These are phyloP conservation scores for Penicillium sclerotiorum DNA, from an alignment of 2,329 filamentous ascomycete genomes.

Conservation along the genomic window DNA sequence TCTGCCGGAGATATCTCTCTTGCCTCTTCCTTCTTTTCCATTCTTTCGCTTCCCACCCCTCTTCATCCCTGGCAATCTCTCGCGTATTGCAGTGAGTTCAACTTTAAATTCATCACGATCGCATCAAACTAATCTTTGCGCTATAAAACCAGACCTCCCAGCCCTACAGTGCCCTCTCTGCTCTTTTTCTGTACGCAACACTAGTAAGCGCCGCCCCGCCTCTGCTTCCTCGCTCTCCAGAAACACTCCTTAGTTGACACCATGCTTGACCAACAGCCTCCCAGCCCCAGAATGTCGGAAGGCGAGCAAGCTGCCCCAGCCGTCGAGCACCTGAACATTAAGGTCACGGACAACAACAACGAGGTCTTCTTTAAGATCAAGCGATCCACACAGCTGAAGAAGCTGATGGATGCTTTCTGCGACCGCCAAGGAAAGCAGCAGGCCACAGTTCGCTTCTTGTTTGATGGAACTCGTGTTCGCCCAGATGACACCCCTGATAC, in stretches of 20 bases:
- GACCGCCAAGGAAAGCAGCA: slow-evolving; percentile 89
- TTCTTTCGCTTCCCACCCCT: slow-evolving; percentile 15
- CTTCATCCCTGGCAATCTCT: slow-evolving; percentile 8
- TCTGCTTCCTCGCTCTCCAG: not conserved
- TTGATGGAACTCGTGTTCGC: slow-evolving; percentile 92
- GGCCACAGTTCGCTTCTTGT: slow-evolving; percentile 86
- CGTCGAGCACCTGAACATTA: slow-evolving; percentile 94
- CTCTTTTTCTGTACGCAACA: not conserved
- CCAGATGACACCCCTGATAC: slow-evolving; percentile 86
- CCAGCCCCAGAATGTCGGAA: slow-evolving; percentile 18
- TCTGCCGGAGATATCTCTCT: slow-evolving; percentile 34
- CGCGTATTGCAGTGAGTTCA: not conserved
- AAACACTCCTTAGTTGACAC: not conserved
- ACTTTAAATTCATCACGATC: not conserved
- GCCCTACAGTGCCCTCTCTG: no score
- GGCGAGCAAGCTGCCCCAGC: slow-evolving; percentile 37
- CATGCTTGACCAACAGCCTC: not conserved
- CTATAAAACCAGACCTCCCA: no score
- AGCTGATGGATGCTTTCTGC: slow-evolving; percentile 98
- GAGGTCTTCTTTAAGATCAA: slow-evolving; percentile 99
- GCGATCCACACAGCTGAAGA: slow-evolving; percentile 90
- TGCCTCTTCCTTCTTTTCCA: slow-evolving; percentile 19
- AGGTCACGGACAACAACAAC: slow-evolving; percentile 99
- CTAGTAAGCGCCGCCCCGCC: slow-evolving; percentile 16
- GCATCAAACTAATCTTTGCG: not conserved